Evolutionary conservation across 305 asterid genomes (phyloP).

Genomic region (Ilex paraguariensis): DNA sequence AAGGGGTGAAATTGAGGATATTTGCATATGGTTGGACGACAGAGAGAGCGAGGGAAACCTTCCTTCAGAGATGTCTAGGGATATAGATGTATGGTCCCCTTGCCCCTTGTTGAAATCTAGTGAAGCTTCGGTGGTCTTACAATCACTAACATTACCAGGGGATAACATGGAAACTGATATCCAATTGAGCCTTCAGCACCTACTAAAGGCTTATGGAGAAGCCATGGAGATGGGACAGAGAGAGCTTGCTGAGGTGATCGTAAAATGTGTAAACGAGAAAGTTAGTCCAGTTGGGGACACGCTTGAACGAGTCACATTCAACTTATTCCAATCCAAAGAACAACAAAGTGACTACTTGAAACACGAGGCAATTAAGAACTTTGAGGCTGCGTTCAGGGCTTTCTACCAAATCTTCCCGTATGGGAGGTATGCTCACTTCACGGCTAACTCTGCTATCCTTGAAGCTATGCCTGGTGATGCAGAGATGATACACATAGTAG

Average conservation of each 20-base stretch:
- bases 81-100: constrained; percentile 35
- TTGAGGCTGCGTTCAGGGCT: constrained; percentile 42
- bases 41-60: constrained; percentile 22
- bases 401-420: constrained; percentile 37
- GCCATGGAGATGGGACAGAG: constrained; percentile 46
- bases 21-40: constrained; percentile 43
- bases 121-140: constrained; percentile 16
- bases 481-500: constrained; percentile 24
- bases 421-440: constrained; percentile 42
- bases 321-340: constrained; percentile 36
- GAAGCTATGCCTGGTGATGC: constrained; percentile 33
- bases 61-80: constrained; percentile 31
- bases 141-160: constrained; percentile 23
- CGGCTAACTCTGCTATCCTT: constrained; percentile 40
- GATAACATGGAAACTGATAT: constrained; percentile 30
- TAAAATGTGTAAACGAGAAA: constrained; percentile 31
- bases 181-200: constrained; percentile 38
- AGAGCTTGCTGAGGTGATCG: constrained; percentile 45
- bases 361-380: constrained; percentile 47
- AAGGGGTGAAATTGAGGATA: constrained; percentile 17
- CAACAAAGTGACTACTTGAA: constrained; percentile 34
- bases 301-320: constrained; percentile 50
- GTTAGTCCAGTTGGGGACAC: constrained; percentile 45
- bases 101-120: constrained; percentile 32
- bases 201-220: constrained; percentile 57